phyloP scores from a whole-genome alignment of 2,329 filamentous ascomycete species.

The Cladosporium halotolerans region DNA sequence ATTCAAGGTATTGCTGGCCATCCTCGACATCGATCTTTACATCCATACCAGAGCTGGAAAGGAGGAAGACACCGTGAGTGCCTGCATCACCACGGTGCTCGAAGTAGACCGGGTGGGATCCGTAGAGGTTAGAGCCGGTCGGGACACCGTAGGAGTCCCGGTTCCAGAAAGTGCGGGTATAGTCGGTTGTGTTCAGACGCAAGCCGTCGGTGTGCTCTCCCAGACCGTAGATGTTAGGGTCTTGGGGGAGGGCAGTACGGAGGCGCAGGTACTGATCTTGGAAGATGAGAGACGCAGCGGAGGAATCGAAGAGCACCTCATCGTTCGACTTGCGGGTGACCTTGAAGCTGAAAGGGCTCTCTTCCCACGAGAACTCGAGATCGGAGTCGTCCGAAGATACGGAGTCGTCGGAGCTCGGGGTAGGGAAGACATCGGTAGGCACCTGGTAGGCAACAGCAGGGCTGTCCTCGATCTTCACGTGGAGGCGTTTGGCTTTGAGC shows the following conservation, averaged over 20 bases:
- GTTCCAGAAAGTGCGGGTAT: constrained; percentile 64
- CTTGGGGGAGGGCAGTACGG: constrained; percentile 60
- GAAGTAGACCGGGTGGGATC: constrained; percentile 66
- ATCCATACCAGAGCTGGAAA: constrained; percentile 71
- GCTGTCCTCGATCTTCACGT: constrained; percentile 15
- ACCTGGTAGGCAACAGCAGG: constrained; percentile 12
- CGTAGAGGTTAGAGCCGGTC: constrained; percentile 61
- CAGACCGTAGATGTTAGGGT: constrained; percentile 69
- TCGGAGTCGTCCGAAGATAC: constrained; percentile 31
- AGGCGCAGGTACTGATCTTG: constrained; percentile 72
- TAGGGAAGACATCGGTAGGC: constrained; percentile 8
- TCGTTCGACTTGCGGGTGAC: constrained; percentile 13
- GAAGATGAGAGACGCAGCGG: constrained; percentile 61
- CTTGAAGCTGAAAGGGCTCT: constrained; percentile 27
- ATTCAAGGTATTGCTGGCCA: constrained; percentile 63
- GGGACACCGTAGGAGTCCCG: constrained; percentile 60
- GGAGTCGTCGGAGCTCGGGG: constrained; percentile 20
- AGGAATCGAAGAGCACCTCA: constrained; percentile 61
- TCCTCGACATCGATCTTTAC: constrained; percentile 62
- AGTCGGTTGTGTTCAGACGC: constrained; percentile 58
- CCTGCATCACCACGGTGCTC: constrained; percentile 52
- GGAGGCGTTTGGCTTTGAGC: constrained; percentile 11
- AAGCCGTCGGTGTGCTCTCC: constrained; percentile 67
- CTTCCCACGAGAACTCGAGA: constrained; percentile 47
- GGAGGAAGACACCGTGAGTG: constrained; percentile 61